Percentiles rank a stretch among this genome's conserved stretches.
These are phyloP conservation scores for Leccinellum rugosiceps DNA, from an alignment of 768 basidiomycete genomes.

Conservation along the genomic window DNA sequence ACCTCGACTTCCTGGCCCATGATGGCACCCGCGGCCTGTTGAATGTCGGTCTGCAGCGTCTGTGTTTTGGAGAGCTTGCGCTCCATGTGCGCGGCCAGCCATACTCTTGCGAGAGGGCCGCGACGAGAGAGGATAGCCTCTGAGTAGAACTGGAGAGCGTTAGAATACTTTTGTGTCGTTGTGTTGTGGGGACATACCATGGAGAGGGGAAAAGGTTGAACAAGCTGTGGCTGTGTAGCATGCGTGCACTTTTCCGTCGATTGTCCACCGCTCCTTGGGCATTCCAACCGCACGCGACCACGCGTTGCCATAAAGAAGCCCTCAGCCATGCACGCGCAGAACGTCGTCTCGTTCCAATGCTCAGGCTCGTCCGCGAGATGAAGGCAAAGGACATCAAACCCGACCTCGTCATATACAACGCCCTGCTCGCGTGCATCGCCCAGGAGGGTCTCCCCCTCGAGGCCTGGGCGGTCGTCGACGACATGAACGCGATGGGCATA, in stretches of 20 bases:
- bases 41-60: slow-evolving; percentile 92
- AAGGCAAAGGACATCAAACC: slow-evolving; percentile 53
- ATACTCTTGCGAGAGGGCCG: slow-evolving; percentile 93
- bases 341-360: slow-evolving; percentile 36
- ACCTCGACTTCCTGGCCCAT: slow-evolving; percentile 89
- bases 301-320: slow-evolving; percentile 34
- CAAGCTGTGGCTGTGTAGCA: slow-evolving; percentile 24
- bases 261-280: slow-evolving; percentile 22
- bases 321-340: slow-evolving; percentile 33
- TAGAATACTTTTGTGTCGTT: neutral
- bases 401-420: slow-evolving; percentile 52
- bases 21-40: slow-evolving; percentile 93
- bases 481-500: slow-evolving; percentile 56
- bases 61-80: slow-evolving; percentile 95
- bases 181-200: too few relatives aligned
- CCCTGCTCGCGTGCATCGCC: slow-evolving; percentile 50
- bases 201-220: slow-evolving; percentile 9
- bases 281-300: slow-evolving; percentile 22
- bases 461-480: slow-evolving; percentile 64
- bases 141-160: slow-evolving; percentile 71
- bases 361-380: slow-evolving; percentile 54
- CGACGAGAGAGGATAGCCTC: slow-evolving; percentile 92
- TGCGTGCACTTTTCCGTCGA: neutral
- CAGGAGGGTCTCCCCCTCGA: slow-evolving; percentile 43
- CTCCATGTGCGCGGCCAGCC: slow-evolving; percentile 99